A percentile compares a stretch with the other conserved stretches of the same genome.
Evolutionary conservation across 164 flowering plant species (phyloP).

Genomic region (Macadamia integrifolia): DNA sequence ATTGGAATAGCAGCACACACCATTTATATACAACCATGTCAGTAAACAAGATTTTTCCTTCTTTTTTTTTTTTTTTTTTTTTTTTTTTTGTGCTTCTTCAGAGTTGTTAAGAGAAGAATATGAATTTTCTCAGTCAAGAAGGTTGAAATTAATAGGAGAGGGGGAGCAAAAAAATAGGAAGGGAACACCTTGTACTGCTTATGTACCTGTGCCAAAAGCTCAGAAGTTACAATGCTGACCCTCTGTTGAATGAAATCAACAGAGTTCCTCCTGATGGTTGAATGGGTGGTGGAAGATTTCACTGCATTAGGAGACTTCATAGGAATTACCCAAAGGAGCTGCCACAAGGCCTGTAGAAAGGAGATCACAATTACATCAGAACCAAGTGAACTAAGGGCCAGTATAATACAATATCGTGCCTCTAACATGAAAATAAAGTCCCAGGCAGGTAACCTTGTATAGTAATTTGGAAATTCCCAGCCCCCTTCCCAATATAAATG

Average conservation of each 20-base stretch:
- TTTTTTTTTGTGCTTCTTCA: no score
- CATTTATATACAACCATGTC: neutral
- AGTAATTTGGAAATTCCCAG: no score
- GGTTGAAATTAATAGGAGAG: neutral
- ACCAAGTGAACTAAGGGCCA: neutral
- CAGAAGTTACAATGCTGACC: slow-evolving; percentile 64
- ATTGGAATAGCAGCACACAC: no score
- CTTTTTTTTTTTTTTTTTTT: no score
- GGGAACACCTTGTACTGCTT: neutral
- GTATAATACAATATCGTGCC: no score
- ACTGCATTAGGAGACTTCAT: slow-evolving; percentile 24
- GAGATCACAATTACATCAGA: slow-evolving; percentile 3
- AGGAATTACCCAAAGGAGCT: slow-evolving; percentile 81
- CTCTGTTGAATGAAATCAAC: slow-evolving; percentile 56
- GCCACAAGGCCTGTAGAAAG: slow-evolving; percentile 81
- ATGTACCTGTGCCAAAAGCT: slow-evolving; percentile 83
- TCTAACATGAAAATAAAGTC: no score
- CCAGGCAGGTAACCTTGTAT: no score
- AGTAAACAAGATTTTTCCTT: neutral
- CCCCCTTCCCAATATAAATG: no score
- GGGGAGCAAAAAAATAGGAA: neutral
- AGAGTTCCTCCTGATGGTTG: slow-evolving; percentile 35
- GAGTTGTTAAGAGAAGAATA: neutral
- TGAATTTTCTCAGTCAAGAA: neutral
- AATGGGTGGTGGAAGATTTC: slow-evolving; percentile 24